A percentile compares a stretch with the other conserved stretches of the same genome.
These are phyloP conservation scores for Ramularia endophylla DNA, from an alignment of 2,329 filamentous ascomycete genomes.

Conservation along the genomic window DNA sequence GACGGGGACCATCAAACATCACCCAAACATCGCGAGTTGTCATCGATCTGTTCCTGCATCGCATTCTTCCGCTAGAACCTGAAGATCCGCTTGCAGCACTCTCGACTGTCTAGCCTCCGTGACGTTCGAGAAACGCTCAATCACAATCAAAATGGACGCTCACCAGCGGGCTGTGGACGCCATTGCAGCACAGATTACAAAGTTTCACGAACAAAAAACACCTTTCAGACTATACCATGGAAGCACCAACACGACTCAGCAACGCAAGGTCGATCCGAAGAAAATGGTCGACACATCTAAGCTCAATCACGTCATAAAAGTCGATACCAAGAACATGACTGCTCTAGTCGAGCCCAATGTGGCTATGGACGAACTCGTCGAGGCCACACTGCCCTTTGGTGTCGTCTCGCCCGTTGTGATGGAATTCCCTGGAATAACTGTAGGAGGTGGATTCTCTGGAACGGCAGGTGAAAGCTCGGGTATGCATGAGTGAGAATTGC, in stretches of 20 bases:
- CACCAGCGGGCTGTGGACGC: conserved; percentile 10
- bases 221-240: conserved; percentile 54
- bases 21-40: too few species aligned
- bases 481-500: too few species aligned
- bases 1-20: too few species aligned
- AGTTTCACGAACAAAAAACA: conserved; percentile 42
- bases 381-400: conserved; percentile 49
- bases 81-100: too few species aligned
- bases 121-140: too few species aligned
- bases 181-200: conserved; percentile 9
- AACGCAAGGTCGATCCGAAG: conserved; percentile 31
- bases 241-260: conserved; percentile 48
- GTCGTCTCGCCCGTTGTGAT: conserved; percentile 62
- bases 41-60: too few species aligned
- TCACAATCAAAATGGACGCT: too few species aligned
- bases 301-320: conserved; percentile 42
- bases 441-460: conserved; percentile 61
- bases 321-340: conserved; percentile 38
- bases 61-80: too few species aligned
- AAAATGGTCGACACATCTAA: conserved; percentile 44
- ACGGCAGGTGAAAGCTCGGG: conserved; percentile 56
- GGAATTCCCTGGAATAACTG: conserved; percentile 64
- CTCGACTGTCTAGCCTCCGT: too few species aligned
- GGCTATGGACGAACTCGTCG: conserved; percentile 59
- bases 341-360: conserved; percentile 62